phyloP scores from a whole-genome alignment of 257 asterid species.

The Nemophila menziesii region DNA sequence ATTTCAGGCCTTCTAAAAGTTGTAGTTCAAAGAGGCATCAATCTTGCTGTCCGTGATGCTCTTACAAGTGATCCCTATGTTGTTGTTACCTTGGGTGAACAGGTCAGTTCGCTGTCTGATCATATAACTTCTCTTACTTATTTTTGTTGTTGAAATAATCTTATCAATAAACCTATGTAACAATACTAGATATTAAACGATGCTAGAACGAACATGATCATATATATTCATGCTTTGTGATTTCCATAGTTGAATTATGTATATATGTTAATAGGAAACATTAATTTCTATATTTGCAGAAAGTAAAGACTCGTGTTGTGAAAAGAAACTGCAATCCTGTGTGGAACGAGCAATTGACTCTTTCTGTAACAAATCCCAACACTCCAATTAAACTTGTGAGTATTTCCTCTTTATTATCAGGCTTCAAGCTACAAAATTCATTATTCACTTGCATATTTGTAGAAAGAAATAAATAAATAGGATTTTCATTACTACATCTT shows the following conservation, averaged over 20 bases:
- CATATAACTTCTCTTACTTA: background rate
- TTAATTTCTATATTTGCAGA: conserved; percentile 24
- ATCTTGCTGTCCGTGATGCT: conserved; percentile 50
- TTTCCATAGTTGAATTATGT: background rate
- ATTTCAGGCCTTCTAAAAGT: conserved; percentile 35
- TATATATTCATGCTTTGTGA: too few species aligned
- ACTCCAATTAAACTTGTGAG: conserved; percentile 49
- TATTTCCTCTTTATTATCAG: background rate
- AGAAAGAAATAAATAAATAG: too few species aligned
- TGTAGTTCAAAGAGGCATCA: conserved; percentile 35
- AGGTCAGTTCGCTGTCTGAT: conserved; percentile 16
- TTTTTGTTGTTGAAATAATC: background rate
- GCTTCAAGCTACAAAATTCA: too few species aligned
- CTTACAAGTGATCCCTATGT: conserved; percentile 46
- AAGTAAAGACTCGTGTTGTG: conserved; percentile 56
- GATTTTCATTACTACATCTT: too few species aligned
- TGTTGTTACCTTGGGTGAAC: conserved; percentile 31
- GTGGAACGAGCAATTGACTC: conserved; percentile 71
- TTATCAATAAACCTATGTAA: too few species aligned
- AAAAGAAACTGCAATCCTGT: conserved; percentile 55
- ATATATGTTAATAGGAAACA: background rate
- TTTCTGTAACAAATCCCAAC: conserved; percentile 41
- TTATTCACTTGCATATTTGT: background rate
- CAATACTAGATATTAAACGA: too few species aligned
- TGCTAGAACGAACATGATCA: too few species aligned